These are phyloP conservation scores for Trichosporon sp. DNA, from an alignment of 1,284 basidiomycete genomes.

Conservation along the genomic window DNA sequence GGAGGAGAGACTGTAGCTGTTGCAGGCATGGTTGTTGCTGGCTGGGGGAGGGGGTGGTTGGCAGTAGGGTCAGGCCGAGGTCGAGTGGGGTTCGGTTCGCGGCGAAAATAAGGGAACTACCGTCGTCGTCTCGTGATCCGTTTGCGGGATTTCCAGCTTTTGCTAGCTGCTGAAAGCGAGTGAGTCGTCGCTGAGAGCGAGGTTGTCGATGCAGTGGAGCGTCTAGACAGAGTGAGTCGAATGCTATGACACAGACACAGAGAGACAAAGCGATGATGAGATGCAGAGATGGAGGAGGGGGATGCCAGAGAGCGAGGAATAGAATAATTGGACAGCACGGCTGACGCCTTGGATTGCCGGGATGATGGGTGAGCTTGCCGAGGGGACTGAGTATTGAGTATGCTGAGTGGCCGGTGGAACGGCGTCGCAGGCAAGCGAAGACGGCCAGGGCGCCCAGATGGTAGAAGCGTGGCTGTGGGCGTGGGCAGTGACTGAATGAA, in stretches of 20 bases:
- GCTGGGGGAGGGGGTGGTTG: not conserved
- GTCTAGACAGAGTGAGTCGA: not conserved
- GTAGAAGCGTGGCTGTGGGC: not conserved
- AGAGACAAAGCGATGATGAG: not conserved
- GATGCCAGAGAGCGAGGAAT: not conserved
- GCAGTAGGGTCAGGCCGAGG: not conserved
- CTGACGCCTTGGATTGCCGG: too few species aligned
- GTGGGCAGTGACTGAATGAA: too few species aligned
- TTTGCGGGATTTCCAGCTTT: not conserved
- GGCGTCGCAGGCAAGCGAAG: not conserved
- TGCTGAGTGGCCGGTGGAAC: not conserved
- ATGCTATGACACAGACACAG: not conserved
- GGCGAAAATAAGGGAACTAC: not conserved
- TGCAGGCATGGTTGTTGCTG: not conserved
- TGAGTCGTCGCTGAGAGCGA: too few species aligned
- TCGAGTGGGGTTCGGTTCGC: not conserved
- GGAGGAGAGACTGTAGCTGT: not conserved
- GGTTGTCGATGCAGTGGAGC: not conserved
- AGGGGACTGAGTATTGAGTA: too few species aligned
- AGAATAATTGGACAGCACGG: not conserved
- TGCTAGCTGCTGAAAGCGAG: too few species aligned
- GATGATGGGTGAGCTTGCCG: not conserved
- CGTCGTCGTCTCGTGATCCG: not conserved
- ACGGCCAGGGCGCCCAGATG: not conserved
- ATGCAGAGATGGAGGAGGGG: not conserved